Percentiles rank a stretch among this genome's conserved stretches.
phyloP scores from a whole-genome alignment of 306 rosid genomes.

The Inga oerstediana region DNA sequence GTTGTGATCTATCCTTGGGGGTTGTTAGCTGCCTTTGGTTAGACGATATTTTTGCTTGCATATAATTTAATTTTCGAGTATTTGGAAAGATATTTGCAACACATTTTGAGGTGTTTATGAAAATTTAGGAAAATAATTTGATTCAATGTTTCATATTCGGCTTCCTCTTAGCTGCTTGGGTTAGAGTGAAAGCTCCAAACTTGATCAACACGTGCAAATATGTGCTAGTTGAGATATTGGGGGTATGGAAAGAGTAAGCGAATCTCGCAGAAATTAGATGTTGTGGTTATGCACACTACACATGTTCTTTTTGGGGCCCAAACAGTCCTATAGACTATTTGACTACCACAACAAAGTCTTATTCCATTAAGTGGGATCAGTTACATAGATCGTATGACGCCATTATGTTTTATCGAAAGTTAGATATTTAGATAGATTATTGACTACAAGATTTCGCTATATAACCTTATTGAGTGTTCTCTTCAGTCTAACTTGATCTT shows the following conservation, averaged over 20 bases:
- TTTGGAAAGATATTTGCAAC: background rate
- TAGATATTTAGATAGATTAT: too few relatives aligned
- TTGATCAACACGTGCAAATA: background rate
- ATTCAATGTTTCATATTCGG: background rate
- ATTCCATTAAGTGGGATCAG: fast-evolving
- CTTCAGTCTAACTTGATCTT: too few relatives aligned
- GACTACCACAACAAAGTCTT: too few relatives aligned
- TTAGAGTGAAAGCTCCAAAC: background rate
- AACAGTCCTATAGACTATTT: too few relatives aligned
- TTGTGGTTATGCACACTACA: too few relatives aligned
- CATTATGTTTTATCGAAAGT: too few relatives aligned
- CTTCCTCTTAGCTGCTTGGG: background rate
- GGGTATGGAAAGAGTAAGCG: background rate
- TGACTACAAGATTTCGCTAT: too few relatives aligned
- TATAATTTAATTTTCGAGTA: background rate
- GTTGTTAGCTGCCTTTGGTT: background rate
- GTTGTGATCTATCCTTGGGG: background rate
- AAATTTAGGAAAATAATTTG: background rate
- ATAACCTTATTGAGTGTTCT: fast-evolving
- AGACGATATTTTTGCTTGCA: background rate
- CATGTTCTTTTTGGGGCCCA: too few relatives aligned
- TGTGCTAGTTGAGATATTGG: background rate
- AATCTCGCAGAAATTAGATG: background rate
- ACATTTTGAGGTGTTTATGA: background rate
- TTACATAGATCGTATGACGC: fast-evolving